Base-by-base conservation (phyloP, 306 rosid species). In the Prunus mira region DNA sequence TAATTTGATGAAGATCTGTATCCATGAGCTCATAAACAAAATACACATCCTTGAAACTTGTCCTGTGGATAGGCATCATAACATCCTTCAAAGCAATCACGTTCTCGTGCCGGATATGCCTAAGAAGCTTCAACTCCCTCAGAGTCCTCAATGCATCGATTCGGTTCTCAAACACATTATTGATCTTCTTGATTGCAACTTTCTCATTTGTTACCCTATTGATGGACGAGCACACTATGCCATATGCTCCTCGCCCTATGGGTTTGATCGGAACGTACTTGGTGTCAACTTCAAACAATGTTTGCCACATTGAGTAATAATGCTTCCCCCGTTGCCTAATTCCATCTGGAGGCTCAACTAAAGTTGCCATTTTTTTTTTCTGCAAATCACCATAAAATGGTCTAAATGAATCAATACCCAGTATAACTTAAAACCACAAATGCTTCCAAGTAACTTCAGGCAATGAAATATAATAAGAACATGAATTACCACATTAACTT, bases 1-100 rank as follows among this genome's bases (percentile, higher is more conserved):
- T 91, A 82, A 94, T 90, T 32, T 89, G 91, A 73, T 89, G 88
- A 65, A 94, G 95, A 88, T 94, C 97, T 1, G 95, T 90, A 56
- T 92, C 97, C 98, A 94, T 94, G 50, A 94, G 97, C 80, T 94
- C 98, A 64, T 90, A 94, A 78, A 94, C 97, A 81, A 94, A 87
- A 77, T 94, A 92, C 15, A 92, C 91, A 79, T 94, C 97, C 84
- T 78, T 89, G 81, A 92, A 92, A 71, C 83, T 87, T 57, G 83
- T 74, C 76, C 87, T 81, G 13, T 89, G 89, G 46, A 71, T 72
- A 14, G 96, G 92, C 91, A 90, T 80, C 97, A 92, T 90, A 45
- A 94, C 89, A 86, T 94, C 97, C 86, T 90, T 92, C 78, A 92
- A 78, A 79, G 88, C 90, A 67, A 92, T 92, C 81, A 92, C 93